Evolutionary conservation across 2,329 filamentous ascomycete genomes (phyloP), one percentile per base, ranked within the genome.

Genomic region (Neoascochyta sp.): DNA sequence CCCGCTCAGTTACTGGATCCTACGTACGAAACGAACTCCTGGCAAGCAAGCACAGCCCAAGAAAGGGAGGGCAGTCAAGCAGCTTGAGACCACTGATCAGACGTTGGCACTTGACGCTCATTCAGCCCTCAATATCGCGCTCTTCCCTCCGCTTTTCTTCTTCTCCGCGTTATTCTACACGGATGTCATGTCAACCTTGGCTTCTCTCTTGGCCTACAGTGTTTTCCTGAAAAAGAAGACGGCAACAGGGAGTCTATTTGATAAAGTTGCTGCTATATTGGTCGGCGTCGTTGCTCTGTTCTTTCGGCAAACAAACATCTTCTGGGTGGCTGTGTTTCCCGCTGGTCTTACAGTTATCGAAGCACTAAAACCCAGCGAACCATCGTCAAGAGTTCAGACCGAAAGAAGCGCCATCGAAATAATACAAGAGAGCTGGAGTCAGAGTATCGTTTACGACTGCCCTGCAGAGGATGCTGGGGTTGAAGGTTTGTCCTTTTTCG

Each of bases 111-210:
- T 48, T 21, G 50, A 62, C 4, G 56, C 74, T 15, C 78, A 86
- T 46, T 80, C 78, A 0, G 83, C 82, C 3, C 54, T 92, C 45
- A 95, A 95, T 45, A 76, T 94, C 22, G 79, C 79, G 11, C 69
- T 95, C 0, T 95, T 96, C 41, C 92, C 92, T 0, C 78, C 89
- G 0, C 62, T 98, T 1, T 95, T 95, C 71, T 98, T 98, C 73
- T 98, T 98, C 63, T 92, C 87, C 0, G 88, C 79, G 0, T 69
- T 98, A 6, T 98, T 94, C 62, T 98, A 98, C 61, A 98, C 92
- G 0, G 92, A 98, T 60, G 75, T 95, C 3, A 72, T 85, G 28
- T 93, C 90, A 0, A 85, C 88, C 0, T 69, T 85, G 6, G 73
- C 80, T 1, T 86, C 95, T 0, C 65, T 95, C 7, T 58, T 78